phyloP scores from a whole-genome alignment of 2,329 filamentous ascomycete species.

The Aspergillus fructus region DNA sequence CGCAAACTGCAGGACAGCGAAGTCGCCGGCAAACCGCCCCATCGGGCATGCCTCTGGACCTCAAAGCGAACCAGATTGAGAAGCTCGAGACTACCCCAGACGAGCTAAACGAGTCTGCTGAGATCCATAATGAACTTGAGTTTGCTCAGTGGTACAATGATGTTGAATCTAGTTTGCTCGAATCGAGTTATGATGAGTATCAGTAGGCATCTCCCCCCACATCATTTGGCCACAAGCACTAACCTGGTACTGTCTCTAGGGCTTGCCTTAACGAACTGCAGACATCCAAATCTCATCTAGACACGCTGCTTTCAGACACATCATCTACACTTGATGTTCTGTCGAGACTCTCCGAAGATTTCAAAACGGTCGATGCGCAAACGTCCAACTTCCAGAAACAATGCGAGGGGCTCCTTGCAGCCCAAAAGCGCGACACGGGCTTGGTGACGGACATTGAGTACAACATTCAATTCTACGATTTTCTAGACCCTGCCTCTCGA shows the following conservation, averaged over 20 bases:
- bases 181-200: conserved; percentile 83
- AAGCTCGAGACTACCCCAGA: conserved; percentile 16
- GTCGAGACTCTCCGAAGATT: conserved; percentile 77
- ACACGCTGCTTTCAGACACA: conserved; percentile 74
- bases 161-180: conserved; percentile 67
- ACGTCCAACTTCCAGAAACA: conserved; percentile 91
- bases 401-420: conserved; percentile 81
- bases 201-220: conserved; percentile 53
- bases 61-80: conserved; percentile 23
- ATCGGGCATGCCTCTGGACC: conserved; percentile 32
- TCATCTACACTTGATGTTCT: conserved; percentile 73
- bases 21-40: conserved; percentile 39
- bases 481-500: conserved; percentile 85
- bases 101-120: conserved; percentile 24
- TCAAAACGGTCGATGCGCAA: conserved; percentile 82
- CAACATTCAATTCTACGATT: conserved; percentile 92
- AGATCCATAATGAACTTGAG: conserved; percentile 59
- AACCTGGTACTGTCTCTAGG: conserved; percentile 40
- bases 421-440: conserved; percentile 74
- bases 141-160: conserved; percentile 59
- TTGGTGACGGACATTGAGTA: conserved; percentile 82
- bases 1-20: conserved; percentile 32
- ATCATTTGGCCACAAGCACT: background rate
- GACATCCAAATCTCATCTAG: conserved; percentile 78
- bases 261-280: conserved; percentile 78